Percentiles rank a stretch among this genome's conserved stretches.
phyloP scores from a whole-genome alignment of 305 asterid genomes.

The Withania somnifera region DNA sequence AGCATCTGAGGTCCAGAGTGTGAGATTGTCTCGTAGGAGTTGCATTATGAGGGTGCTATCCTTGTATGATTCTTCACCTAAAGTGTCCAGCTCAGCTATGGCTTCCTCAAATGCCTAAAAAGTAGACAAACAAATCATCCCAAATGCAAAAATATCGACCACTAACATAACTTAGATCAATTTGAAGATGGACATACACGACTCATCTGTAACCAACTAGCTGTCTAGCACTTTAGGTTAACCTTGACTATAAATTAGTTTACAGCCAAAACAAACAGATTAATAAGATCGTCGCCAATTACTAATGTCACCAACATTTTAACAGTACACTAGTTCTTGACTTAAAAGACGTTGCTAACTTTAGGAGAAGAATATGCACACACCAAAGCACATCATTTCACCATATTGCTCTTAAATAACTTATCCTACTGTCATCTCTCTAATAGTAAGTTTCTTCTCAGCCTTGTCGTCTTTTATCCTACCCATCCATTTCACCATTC shows the following conservation, averaged over 20 bases:
- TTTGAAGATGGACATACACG: neutral
- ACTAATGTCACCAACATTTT: neutral
- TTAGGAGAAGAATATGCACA: neutral
- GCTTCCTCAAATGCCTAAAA: slow-evolving; percentile 44
- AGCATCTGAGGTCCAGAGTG: slow-evolving; percentile 48
- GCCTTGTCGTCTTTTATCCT: neutral
- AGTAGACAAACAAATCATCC: neutral
- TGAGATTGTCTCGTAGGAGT: slow-evolving; percentile 41
- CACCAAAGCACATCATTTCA: neutral
- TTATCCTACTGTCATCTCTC: neutral
- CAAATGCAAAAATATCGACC: neutral
- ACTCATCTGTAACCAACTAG: neutral
- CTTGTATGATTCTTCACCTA: slow-evolving; percentile 47
- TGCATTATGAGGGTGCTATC: slow-evolving; percentile 52
- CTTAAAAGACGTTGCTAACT: neutral
- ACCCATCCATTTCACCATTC: neutral
- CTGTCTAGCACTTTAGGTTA: neutral
- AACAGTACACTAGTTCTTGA: neutral
- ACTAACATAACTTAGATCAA: neutral
- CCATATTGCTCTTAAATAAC: neutral
- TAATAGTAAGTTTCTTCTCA: neutral
- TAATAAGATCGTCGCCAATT: neutral
- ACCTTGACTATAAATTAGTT: neutral
- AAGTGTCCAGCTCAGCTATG: slow-evolving; percentile 44
- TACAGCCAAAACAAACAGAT: neutral